Evolutionary conservation across 345 rosid genomes (phyloP), one percentile per base, ranked within the genome.

Genomic region (Sisymbrium irio): DNA sequence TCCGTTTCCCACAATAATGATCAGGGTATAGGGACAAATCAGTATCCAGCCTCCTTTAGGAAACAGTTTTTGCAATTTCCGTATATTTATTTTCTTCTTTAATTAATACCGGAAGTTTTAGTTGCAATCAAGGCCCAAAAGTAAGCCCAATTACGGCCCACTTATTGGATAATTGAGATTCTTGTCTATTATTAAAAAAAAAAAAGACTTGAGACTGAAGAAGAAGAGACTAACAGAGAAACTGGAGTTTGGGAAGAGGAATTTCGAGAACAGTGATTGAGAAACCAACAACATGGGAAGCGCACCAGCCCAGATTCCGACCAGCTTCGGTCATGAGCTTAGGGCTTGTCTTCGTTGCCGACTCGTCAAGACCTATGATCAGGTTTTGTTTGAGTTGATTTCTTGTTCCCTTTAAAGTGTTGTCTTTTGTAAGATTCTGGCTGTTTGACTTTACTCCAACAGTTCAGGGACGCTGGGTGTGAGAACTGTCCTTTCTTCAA

Each of bases 281-380:
- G 32, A 72, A 61, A 19, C 42, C 3, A 64, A 18, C 19, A 30
- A n/a, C 40, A 82, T 85, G 94, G 89, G 80, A 73, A 86, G 85
- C 47, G 80, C 77, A 32, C 82, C 97, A 17, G 95, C 95, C 0
- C 95, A 91, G 76, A 91, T 91, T 60, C 97, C 97, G 49, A 91
- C 95, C 15, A 91, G 95, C 73, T 91, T 88, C 20, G 95, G 97
- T 18, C 95, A 91, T 20, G 91, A 87, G 66, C 89, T 91, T 12
- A 83, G 97, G 78, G 95, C 95, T 61, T 87, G 97, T 69, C 89
- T 91, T 56, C 97, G 93, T 56, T 89, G 95, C 75, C 91, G 92
- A 37, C 97, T 91, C 28, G 97, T 91, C 76, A 91, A 91, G 76
- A 91, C 97, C 74, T 91, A 87, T 69, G 95, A 91, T 68, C 95